Evolutionary conservation across 805 yeast species (phyloP), one percentile per base, ranked within the genome.

Genomic region (Saccharomycopsis vini): DNA sequence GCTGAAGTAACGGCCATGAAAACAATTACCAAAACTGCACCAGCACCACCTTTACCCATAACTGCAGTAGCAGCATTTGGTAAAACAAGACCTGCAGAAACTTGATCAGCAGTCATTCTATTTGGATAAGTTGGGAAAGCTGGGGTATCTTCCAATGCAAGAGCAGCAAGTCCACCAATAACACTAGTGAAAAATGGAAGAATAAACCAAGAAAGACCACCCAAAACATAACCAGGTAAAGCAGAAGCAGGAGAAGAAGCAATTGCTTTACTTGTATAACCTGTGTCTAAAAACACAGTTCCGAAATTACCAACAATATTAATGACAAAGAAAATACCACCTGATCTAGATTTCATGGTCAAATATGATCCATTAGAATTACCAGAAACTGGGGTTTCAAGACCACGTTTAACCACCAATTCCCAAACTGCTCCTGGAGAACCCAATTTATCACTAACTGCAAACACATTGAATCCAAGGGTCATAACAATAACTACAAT

Each of bases 1-100:
- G 96, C 95, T 39, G 94, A 82, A 0, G 96, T 88, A 35, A 83
- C 90, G 21, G 96, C 95, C 89, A 86, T 83, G 62, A 88, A 88
- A 9, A 87, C 75, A 68, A 88, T 64, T 28, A 88, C 60, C 50
- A 88, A 69, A 7, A 88, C 73, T 29, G 89, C 89, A 39, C 77
- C 89, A 3, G 94, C 95, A 50, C 96, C 97, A 54, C 90, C 85
- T 50, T 71, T 80, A 42, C 96, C 96, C 63, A 88, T 68, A 34
- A 88, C 64, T 0, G 95, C 86, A 34, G 77, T 81, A 1, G 95
- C 94, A 32, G 95, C 69, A 19, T 68, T 62, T 18, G 73, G 73
- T 44, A 82, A 65, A 7, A 77, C 88, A 47, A 88, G 67, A 28
- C 96, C 97, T n/a, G 89, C 81, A 50, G 75, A 67, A 24, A 86